A percentile compares a stretch with the other conserved stretches of the same genome.
Conservation (phyloP, 2,329 filamentous ascomycete genomes). For the Scytalidium lignicola region DNA sequence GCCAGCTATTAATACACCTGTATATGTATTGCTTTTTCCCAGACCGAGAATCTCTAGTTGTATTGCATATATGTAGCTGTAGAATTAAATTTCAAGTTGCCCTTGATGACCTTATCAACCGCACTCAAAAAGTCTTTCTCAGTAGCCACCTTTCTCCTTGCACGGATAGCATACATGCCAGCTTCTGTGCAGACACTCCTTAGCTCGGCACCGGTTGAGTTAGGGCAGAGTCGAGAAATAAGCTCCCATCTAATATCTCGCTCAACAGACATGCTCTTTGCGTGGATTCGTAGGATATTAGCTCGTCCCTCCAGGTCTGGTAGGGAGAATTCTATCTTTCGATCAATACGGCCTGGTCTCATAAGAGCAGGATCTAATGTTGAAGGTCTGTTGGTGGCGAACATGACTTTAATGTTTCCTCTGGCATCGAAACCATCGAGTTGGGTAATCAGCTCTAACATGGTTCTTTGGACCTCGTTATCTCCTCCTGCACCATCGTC, state of each 20-base stretch:
- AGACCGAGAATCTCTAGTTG: conserved; percentile 61
- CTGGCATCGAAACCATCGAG: conserved; percentile 93
- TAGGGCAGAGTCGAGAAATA: conserved; percentile 93
- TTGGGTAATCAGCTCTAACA: conserved; percentile 96
- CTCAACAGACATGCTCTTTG: conserved; percentile 99
- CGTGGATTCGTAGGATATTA: conserved; percentile 96
- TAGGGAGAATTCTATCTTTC: conserved; percentile 98
- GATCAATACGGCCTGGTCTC: conserved; percentile 93
- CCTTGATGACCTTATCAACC: conserved; percentile 99
- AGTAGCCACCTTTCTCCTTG: conserved; percentile 91
- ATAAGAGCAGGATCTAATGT: conserved; percentile 96
- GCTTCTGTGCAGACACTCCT: conserved; percentile 96
- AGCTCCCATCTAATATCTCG: conserved; percentile 98
- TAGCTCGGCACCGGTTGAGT: conserved; percentile 93
- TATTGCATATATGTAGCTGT: conserved; percentile 99
- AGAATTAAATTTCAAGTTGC: conserved; percentile 98
- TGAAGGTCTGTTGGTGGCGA: conserved; percentile 93
- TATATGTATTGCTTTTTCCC: conserved; percentile 5
- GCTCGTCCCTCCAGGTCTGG: conserved; percentile 95
- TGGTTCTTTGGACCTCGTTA: conserved; percentile 96
- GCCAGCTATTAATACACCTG: conserved; percentile 27
- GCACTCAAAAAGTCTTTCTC: conserved; percentile 98
- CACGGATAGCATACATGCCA: conserved; percentile 96
- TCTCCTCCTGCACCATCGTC: conserved; percentile 95
- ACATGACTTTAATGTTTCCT: conserved; percentile 99